A percentile compares a stretch with the other conserved stretches of the same genome.
phyloP scores from a whole-genome alignment of 192 early-diverging fungal genomes.

The Lobosporangium transversale region DNA sequence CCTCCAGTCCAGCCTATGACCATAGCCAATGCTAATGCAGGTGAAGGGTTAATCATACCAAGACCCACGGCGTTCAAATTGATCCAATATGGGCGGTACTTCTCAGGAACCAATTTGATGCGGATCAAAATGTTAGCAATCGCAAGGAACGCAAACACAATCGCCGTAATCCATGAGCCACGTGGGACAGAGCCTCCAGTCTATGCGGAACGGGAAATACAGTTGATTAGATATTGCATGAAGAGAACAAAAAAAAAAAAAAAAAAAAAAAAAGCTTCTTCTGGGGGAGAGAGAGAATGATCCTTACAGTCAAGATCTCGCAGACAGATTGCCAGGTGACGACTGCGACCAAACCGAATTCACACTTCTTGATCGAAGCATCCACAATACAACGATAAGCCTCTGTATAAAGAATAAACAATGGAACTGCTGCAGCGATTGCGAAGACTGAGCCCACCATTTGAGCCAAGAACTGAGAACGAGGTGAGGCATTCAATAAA shows the following conservation, averaged over 20 bases:
- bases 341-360: conserved; percentile 54
- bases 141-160: conserved; percentile 55
- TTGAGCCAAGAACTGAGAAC: conserved; percentile 74
- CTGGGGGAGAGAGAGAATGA: too few relatives aligned
- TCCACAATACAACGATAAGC: conserved; percentile 72
- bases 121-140: conserved; percentile 51
- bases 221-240: conserved; percentile 1
- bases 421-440: conserved; percentile 62
- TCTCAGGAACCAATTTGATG: conserved; percentile 61
- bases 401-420: conserved; percentile 68
- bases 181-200: conserved; percentile 50
- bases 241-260: not conserved
- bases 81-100: conserved; percentile 63
- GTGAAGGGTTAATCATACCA: conserved; percentile 62
- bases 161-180: conserved; percentile 55
- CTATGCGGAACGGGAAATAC: not conserved
- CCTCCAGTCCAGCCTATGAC: conserved; percentile 55
- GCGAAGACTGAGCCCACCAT: conserved; percentile 70
- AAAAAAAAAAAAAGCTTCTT: conserved; percentile 15
- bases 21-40: conserved; percentile 61
- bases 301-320: conserved; percentile 34
- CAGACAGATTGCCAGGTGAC: conserved; percentile 51
- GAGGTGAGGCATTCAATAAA: conserved; percentile 70
- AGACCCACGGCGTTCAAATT: conserved; percentile 69
- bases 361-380: conserved; percentile 47